A percentile compares a stretch with the other conserved stretches of the same genome.
Evolutionary conservation across 176 grass and related monocot genomes (phyloP).

Genomic region (Urochloa ruziziensis): DNA sequence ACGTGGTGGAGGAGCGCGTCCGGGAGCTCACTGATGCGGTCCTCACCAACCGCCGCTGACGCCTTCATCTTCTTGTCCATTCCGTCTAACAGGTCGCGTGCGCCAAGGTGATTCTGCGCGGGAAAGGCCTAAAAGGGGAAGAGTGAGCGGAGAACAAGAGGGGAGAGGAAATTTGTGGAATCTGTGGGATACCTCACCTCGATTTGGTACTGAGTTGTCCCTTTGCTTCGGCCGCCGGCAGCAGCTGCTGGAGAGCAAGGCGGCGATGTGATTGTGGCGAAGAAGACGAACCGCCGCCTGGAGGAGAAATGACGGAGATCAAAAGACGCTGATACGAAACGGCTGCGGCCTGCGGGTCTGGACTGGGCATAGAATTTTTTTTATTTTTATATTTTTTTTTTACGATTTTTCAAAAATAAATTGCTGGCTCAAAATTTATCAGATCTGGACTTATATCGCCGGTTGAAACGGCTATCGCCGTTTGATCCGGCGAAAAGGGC

Average conservation of each 20-base stretch:
- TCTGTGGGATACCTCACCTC: background rate
- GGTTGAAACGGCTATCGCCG: no score
- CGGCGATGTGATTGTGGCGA: no score
- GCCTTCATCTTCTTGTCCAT: background rate
- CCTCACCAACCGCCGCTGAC: background rate
- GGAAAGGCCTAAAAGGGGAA: accelerated
- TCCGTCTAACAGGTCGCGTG: background rate
- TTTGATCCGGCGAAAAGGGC: no score
- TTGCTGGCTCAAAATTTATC: no score
- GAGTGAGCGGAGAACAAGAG: background rate
- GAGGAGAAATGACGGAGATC: no score
- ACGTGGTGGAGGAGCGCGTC: background rate
- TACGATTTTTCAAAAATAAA: no score
- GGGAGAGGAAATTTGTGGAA: background rate
- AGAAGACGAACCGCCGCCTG: no score
- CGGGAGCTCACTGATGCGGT: background rate
- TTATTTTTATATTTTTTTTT: no score
- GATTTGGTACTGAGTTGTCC: background rate
- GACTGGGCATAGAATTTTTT: no score
- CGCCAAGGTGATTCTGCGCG: background rate
- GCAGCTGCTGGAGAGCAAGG: background rate
- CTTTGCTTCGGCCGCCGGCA: background rate
- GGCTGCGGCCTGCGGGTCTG: no score
- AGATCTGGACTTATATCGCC: no score
- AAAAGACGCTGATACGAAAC: no score